Conservation (phyloP, 139 green algal species). For the Chlamydomonas applanata region DNA sequence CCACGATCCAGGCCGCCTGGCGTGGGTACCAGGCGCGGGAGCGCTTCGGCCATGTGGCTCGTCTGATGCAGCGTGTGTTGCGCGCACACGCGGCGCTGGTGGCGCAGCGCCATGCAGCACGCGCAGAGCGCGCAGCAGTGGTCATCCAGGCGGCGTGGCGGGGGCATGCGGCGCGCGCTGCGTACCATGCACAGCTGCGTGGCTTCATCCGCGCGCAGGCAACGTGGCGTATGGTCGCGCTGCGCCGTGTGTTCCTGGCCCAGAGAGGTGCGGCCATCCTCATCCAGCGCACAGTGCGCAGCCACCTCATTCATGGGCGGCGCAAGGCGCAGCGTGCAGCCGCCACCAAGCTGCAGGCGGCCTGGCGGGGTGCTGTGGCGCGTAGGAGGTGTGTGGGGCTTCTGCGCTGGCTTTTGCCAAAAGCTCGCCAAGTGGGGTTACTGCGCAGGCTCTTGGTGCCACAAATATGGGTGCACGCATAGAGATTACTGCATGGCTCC, state of each 20-base stretch:
- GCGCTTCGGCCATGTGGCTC: neutral
- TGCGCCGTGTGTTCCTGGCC: conserved; percentile 15
- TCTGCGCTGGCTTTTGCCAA: no score
- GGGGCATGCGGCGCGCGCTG: neutral
- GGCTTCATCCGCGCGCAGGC: conserved; percentile 22
- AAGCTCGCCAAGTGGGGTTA: neutral
- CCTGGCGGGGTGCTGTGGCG: neutral
- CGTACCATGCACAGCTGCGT: neutral
- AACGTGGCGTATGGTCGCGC: neutral
- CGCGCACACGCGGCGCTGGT: neutral
- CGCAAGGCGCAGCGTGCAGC: neutral
- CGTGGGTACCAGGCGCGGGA: conserved; percentile 3
- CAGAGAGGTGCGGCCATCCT: conserved; percentile 11
- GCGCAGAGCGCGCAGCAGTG: conserved; percentile 27
- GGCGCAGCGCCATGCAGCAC: conserved; percentile 1
- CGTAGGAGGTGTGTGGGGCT: no score
- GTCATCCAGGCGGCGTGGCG: conserved; percentile 38
- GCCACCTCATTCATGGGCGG: neutral
- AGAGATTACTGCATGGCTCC: no score
- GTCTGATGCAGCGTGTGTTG: conserved; percentile 7
- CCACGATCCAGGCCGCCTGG: conserved; percentile 31
- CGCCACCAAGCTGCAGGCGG: neutral
- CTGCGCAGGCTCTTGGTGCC: no score
- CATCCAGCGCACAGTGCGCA: conserved; percentile 10
- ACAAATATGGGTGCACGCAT: no score